Conservation (phyloP, 1,284 basidiomycete genomes). For the Ceratobasidium theobromae region DNA sequence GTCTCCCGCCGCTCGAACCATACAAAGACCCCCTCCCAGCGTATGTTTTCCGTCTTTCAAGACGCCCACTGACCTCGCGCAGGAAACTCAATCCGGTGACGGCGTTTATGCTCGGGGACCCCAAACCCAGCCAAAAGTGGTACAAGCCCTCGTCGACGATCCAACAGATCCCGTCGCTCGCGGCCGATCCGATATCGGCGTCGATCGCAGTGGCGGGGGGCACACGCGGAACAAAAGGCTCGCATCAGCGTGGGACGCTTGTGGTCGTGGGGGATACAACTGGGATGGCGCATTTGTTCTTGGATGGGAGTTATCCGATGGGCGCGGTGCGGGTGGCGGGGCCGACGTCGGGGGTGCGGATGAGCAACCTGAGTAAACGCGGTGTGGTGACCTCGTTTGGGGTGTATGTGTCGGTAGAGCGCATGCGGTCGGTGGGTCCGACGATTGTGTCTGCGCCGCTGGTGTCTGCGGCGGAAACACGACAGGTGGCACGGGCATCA, state of each 20-base stretch:
- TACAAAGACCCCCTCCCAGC: conserved; percentile 21
- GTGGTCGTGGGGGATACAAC: conserved; percentile 58
- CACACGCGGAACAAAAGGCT: conserved; percentile 4
- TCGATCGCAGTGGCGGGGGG: conserved; percentile 51
- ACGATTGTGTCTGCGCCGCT: conserved; percentile 57
- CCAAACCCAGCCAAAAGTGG: conserved; percentile 40
- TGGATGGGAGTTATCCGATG: conserved; percentile 80
- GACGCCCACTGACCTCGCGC: neutral
- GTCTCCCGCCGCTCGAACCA: conserved; percentile 68
- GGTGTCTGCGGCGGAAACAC: conserved; percentile 54
- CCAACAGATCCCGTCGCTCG: conserved; percentile 65
- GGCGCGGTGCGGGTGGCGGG: conserved; percentile 56
- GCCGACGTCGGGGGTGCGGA: conserved; percentile 38
- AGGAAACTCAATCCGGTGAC: conserved; percentile 21
- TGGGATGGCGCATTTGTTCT: conserved; percentile 61
- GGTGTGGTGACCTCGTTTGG: conserved; percentile 23
- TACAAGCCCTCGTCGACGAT: conserved; percentile 57
- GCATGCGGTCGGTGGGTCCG: conserved; percentile 50
- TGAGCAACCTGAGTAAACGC: conserved; percentile 15
- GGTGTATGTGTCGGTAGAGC: conserved; percentile 11
- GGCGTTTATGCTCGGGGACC: conserved; percentile 28
- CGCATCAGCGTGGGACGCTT: conserved; percentile 53
- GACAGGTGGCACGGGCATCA: conserved; percentile 68
- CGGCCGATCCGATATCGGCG: conserved; percentile 55
- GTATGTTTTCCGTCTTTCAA: neutral